Evolutionary conservation across 306 rosid genomes (phyloP).

Genomic region (Astragalus membranaceus): DNA sequence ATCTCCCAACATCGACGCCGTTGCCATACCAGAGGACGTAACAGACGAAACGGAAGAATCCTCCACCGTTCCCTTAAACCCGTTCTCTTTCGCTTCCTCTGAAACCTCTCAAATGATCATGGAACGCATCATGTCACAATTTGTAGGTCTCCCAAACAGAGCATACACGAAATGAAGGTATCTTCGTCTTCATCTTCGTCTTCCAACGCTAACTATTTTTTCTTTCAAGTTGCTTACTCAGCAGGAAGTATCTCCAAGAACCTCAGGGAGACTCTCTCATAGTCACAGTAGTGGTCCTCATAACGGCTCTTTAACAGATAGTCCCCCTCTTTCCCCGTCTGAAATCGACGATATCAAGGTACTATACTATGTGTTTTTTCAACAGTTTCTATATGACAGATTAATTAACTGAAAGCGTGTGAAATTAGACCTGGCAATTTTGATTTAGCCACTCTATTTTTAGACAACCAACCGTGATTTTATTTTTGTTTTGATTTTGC

Average conservation of each 20-base stretch:
- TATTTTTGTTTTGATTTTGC: no score
- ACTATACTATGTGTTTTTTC: background rate
- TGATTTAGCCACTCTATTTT: no score
- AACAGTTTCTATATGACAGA: background rate
- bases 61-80: constrained; percentile 58
- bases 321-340: constrained; percentile 89
- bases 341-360: constrained; percentile 87
- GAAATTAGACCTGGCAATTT: no score
- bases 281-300: constrained; percentile 93
- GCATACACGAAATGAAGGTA: no score
- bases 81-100: constrained; percentile 72
- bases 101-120: constrained; percentile 89
- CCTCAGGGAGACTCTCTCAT: constrained; percentile 91
- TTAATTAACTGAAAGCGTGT: no score
- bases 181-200: no score
- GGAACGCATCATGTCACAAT: constrained; percentile 92
- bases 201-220: background rate
- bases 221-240: no score
- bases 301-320: constrained; percentile 70
- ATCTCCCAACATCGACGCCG: constrained; percentile 7
- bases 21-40: constrained; percentile 47
- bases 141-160: no score
- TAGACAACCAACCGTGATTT: no score
- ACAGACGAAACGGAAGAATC: constrained; percentile 50
- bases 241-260: constrained; percentile 78